These are phyloP conservation scores for Hansenula anomala DNA, from an alignment of 1,139 yeast genomes.

Conservation along the genomic window DNA sequence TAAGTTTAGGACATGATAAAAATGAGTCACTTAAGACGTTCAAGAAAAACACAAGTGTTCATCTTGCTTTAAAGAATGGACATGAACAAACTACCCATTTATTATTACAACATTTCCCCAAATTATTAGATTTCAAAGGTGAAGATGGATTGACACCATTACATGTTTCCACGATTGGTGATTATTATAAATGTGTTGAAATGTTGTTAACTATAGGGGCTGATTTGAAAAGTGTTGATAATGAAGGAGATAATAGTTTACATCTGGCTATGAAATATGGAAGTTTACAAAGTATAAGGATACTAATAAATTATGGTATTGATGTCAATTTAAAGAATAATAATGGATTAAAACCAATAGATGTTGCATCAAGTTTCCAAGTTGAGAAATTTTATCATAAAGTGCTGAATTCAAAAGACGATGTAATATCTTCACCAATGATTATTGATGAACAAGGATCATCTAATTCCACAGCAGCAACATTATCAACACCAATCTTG, in stretches of 20 bases:
- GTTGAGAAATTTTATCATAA: conserved; percentile 31
- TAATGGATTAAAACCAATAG: conserved; percentile 68
- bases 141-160: conserved; percentile 59
- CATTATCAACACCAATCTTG: conserved; percentile 3
- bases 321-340: conserved; percentile 47
- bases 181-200: conserved; percentile 66
- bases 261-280: conserved; percentile 83
- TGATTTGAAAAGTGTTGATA: conserved; percentile 54
- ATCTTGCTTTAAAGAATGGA: conserved; percentile 61
- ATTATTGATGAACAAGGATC: neutral
- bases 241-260: conserved; percentile 67
- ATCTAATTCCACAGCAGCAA: conserved; percentile 1
- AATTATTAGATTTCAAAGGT: conserved; percentile 60
- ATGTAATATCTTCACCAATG: conserved; percentile 1
- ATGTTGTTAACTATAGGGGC: conserved; percentile 80
- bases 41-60: conserved; percentile 69
- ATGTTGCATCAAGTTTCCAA: conserved; percentile 47
- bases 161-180: conserved; percentile 65
- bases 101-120: conserved; percentile 74
- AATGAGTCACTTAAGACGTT: conserved; percentile 52
- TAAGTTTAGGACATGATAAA: conserved; percentile 46
- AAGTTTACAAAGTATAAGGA: conserved; percentile 55
- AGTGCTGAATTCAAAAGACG: conserved; percentile 7
- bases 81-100: conserved; percentile 81
- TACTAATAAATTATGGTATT: conserved; percentile 49